phyloP scores from a whole-genome alignment of 768 basidiomycete genomes.

The Suillus americanus region DNA sequence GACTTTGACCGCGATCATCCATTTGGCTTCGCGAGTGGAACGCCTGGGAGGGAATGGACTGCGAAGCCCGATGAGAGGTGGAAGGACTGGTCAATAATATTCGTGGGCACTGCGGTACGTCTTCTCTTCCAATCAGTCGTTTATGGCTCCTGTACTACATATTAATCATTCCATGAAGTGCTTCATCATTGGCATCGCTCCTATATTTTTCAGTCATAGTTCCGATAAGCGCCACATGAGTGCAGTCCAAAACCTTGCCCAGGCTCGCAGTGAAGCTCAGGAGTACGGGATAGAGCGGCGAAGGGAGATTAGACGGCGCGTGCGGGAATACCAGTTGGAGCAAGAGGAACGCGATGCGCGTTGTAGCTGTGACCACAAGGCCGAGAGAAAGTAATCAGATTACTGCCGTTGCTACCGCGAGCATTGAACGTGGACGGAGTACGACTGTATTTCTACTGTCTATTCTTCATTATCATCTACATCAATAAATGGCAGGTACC shows the following conservation, averaged over 20 bases:
- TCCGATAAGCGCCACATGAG: slow-evolving; percentile 44
- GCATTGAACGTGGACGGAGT: not conserved
- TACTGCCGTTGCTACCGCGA: not conserved
- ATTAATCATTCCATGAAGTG: slow-evolving; percentile 30
- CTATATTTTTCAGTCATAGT: slow-evolving; percentile 37
- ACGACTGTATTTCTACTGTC: not conserved
- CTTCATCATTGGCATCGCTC: slow-evolving; percentile 45
- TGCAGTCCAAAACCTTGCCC: slow-evolving; percentile 57
- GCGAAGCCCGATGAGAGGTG: slow-evolving; percentile 42
- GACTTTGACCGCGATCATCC: slow-evolving; percentile 32
- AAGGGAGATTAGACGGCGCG: slow-evolving; percentile 48
- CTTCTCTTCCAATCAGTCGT: not conserved
- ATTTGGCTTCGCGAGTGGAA: slow-evolving; percentile 14
- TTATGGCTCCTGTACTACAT: not conserved
- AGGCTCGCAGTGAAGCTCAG: slow-evolving; percentile 57
- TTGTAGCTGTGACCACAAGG: not conserved
- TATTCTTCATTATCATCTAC: not conserved
- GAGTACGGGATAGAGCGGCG: slow-evolving; percentile 56
- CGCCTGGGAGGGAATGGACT: slow-evolving; percentile 24
- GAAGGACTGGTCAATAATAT: slow-evolving; percentile 51
- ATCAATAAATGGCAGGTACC: not conserved
- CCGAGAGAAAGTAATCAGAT: not conserved
- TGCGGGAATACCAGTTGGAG: slow-evolving; percentile 30
- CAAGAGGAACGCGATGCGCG: not conserved
- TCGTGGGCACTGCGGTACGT: slow-evolving; percentile 49